Base-by-base conservation (phyloP, 495 filamentous ascomycete species). In the Bacidia rubella region DNA sequence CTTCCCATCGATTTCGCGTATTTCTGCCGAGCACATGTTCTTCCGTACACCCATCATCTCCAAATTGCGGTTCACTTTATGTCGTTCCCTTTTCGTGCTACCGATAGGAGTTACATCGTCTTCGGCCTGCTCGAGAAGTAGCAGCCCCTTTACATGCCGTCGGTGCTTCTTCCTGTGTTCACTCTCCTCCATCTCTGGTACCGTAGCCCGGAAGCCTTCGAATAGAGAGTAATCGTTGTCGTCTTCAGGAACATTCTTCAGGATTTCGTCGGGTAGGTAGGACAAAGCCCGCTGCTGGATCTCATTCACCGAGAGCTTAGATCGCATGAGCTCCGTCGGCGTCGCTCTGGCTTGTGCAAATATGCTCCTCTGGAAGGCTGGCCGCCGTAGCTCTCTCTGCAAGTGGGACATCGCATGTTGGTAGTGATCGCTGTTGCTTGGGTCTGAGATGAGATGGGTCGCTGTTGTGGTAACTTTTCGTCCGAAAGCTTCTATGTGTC, bases 21-120 rank as follows among this genome's bases (percentile, higher is more conserved):
- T 97, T 65, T 99, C 92, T 53, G 86, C 79, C 60, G 87, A 90
- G 62, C 89, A 89, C 92, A 99, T 95, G 57, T 95, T 95, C 65
- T 97, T 99, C 50, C 93, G 79, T 39, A 99, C 76, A 11, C 82
- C 73, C 69, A 96, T 83, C 82, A 94, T 87, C 61, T 97, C 90
- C 49, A 99, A 66, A 44, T 86, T 77, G 60, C 89, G 86, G 63
- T 78, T 81, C 65, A 96, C 69, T 46, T 75, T 68, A 43, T 81
- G 72, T 61, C 87, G 83, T 58, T 94, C 86, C 58, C 81, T 85
- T 66, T 81, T 85, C 46, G 96, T 63, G 57, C 77, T 83, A 11
- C 65, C 70, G 57, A 93, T 69, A 22, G 80, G 71, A 24, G 83
- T 74, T n/a, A 79, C 76, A 45, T 74, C 75, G 19, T 79, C 72